phyloP scores from a whole-genome alignment of 1,284 basidiomycete genomes.

The Cryptococcus wingfieldii region DNA sequence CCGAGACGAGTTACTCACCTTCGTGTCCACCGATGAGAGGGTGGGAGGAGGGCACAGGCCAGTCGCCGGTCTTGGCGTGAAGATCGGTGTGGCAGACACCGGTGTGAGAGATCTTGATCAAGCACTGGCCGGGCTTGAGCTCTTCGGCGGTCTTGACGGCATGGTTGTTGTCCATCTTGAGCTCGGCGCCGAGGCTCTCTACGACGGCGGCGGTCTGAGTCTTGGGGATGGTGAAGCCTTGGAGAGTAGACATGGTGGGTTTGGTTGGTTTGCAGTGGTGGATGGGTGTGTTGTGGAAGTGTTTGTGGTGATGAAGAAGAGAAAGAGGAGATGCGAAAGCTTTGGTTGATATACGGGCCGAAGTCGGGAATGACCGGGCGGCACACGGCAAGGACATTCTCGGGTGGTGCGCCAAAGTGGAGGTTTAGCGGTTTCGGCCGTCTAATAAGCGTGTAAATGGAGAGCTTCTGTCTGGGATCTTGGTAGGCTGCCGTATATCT shows the following conservation, averaged over 20 bases:
- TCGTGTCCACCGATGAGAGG: constrained; percentile 68
- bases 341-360: too few relatives aligned
- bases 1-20: constrained; percentile 5
- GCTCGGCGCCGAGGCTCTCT: constrained; percentile 48
- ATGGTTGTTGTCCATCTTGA: constrained; percentile 30
- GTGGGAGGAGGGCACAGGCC: constrained; percentile 62
- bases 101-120: constrained; percentile 71
- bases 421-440: too few relatives aligned
- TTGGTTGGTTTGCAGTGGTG: too few relatives aligned
- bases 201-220: constrained; percentile 63
- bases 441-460: too few relatives aligned
- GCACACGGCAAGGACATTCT: too few relatives aligned
- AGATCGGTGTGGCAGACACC: constrained; percentile 53
- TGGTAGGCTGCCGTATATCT: too few relatives aligned
- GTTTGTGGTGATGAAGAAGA: too few relatives aligned
- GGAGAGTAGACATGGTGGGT: not conserved
- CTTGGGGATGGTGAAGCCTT: constrained; percentile 54
- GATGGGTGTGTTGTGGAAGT: too few relatives aligned
- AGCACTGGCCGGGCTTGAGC: constrained; percentile 72
- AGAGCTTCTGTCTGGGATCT: too few relatives aligned
- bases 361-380: too few relatives aligned
- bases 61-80: constrained; percentile 63
- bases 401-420: too few relatives aligned
- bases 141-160: constrained; percentile 60
- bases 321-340: too few relatives aligned